Evolutionary conservation across 306 rosid genomes (phyloP), one percentile per base, ranked within the genome.

Genomic region (Trifolium fragiferum): DNA sequence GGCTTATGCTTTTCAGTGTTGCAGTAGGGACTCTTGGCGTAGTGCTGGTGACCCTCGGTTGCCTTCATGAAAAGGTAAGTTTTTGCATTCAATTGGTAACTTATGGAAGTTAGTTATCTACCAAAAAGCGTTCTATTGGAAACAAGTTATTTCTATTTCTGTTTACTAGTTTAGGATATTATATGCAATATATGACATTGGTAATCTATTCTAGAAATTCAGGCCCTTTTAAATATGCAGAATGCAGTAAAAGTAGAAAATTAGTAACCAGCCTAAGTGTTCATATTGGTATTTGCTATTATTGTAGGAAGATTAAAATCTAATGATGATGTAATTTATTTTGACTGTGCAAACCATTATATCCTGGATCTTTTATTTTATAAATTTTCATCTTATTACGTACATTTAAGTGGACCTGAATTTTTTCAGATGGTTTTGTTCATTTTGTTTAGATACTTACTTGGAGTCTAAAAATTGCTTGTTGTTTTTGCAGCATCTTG

Each of bases 61-160:
- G 91, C 73, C 84, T 86, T 47, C 90, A 92, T 59, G 99, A 86
- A 73, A 88, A 88, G 91, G 99, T 94, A 84, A 25, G 69, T 70
- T 47, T 41, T 62, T 63, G 44, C 20, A 49, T 76, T 79, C 53
- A 55, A 33, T 60, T 51, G 15, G 67, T 72, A 70, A 72, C 62
- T 66, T 78, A 53, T 27, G 49, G 7, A 8, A 21, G 54, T 21
- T 59, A 41, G 70, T 54, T n/a, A 7, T 63, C 21, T 53, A 25
- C 35, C 27, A 40, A 74, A 27, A 11, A 8, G 27, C 4, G 8
- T 41, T 58, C 37, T 44, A 66, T 43, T 23, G 20, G 71, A 43
- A 43, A 43, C 54, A 20, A 23, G 55, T 66, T 66, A 38, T 25
- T 66, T 72, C 5, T 41, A 8, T 70, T 60, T 38, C 15, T 66